A percentile compares a stretch with the other conserved stretches of the same genome.
Conservation (phyloP, 768 basidiomycete species). For the Wakefieldia striispora region DNA sequence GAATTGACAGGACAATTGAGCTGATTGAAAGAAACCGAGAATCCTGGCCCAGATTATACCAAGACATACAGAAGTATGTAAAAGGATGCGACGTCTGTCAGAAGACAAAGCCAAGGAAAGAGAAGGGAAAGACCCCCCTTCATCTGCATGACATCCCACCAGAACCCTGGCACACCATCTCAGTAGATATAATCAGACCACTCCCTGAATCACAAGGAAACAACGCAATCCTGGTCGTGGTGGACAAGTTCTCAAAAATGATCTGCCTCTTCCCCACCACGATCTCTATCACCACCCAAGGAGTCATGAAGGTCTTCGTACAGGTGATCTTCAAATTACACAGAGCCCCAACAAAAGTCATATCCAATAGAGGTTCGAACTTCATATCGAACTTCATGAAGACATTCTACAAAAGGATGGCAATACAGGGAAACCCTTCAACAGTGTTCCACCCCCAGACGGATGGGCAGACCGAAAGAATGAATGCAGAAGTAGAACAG, state of each 20-base stretch:
- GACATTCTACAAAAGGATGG: no score
- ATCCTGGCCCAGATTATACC: no score
- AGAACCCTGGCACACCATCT: neutral
- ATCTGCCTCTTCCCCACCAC: no score
- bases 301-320: constrained; percentile 15
- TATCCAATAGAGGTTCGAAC: constrained; percentile 15
- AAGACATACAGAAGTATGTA: no score
- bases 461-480: no score
- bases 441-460: constrained; percentile 46
- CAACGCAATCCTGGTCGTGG: neutral
- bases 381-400: constrained; percentile 24
- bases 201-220: neutral
- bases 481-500: no score
- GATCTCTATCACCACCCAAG: no score
- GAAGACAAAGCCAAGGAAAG: neutral
- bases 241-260: no score
- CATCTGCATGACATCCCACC: constrained; percentile 25
- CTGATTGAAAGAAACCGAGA: no score
- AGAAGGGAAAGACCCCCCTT: neutral
- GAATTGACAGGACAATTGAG: neutral
- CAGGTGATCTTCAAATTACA: constrained; percentile 25
- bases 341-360: constrained; percentile 25
- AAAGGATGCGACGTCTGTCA: neutral
- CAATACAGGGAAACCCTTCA: constrained; percentile 18
- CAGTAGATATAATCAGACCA: neutral